Base-by-base conservation (phyloP, 805 yeast species). In the Candida boidinii region DNA sequence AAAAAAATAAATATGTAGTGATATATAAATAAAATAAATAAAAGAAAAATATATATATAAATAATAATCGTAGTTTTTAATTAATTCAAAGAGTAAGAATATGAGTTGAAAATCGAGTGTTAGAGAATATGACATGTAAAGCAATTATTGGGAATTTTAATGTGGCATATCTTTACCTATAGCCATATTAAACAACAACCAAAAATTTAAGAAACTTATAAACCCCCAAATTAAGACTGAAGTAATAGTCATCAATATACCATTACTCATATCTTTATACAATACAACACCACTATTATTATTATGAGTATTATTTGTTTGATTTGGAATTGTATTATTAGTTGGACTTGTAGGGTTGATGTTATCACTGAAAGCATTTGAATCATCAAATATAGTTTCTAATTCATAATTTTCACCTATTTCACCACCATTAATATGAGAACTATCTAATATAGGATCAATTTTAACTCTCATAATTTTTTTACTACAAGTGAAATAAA, bases 401-500 rank as follows among this genome's bases (percentile, higher is more conserved):
- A 15, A 8, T 5, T 7, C 14, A 4, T 10, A 13, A 20, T 17
- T 28, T 7, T 5, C 18, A 13, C 8, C 16, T 10, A 22, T 6
- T 10, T 37, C 16, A 39, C 36, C 7, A 29, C 31, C n/a, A n/a
- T 7, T 13, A 17, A 16, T 26, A 11, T 23, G 13, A 13, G 7
- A 11, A 7, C 7, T 11, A 28, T 54, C 59, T 22, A 46, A 55
- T 13, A 42, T 31, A 29, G 26, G 24, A 14, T 23, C 25, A 22
- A 43, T 31, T 21, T 49, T 45, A 15, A 57, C 60, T 23, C 44
- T 43, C 64, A 59, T 59, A 23, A 54, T 56, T 11, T 45, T 38
- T 46, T 74, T 76, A 32, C 71, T 71, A 39, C 84, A 74, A 0
- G 95, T 86, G 53, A 86, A 84, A 53, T 75, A 79, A 37, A 86